These are phyloP conservation scores for Nannochloropsis salina DNA, from an alignment of 108 stramenopile species.

Conservation along the genomic window DNA sequence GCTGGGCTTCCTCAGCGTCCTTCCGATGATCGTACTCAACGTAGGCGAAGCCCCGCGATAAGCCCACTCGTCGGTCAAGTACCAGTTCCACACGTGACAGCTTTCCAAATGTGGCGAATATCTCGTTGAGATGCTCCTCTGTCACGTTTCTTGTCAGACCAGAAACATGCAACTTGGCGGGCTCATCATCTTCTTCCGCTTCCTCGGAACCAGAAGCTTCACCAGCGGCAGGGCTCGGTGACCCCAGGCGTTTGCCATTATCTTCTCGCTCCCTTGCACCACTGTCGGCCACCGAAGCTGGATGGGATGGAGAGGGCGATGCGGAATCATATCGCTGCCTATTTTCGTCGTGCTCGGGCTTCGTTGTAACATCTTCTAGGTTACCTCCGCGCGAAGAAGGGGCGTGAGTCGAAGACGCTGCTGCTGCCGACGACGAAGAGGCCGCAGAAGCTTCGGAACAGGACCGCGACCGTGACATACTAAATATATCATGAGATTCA, in stretches of 20 bases:
- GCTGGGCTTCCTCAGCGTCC: slow-evolving; percentile 14
- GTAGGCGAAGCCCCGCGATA: slow-evolving; percentile 15
- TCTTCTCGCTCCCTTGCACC: not conserved
- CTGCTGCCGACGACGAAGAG: not conserved
- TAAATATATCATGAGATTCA: too few relatives aligned
- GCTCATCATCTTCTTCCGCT: not conserved
- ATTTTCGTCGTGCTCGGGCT: not conserved
- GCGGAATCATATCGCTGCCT: slow-evolving; percentile 15
- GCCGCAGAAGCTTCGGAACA: not conserved
- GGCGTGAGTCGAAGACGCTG: not conserved
- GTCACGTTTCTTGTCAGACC: slow-evolving; percentile 27
- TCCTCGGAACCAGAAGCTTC: not conserved
- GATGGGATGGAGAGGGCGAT: not conserved
- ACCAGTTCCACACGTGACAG: slow-evolving; percentile 29
- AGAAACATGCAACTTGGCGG: not conserved
- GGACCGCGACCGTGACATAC: not conserved
- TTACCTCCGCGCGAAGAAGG: not conserved
- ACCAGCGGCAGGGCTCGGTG: not conserved
- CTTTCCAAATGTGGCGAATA: slow-evolving; percentile 32
- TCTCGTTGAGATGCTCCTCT: slow-evolving; percentile 28
- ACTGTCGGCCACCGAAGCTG: not conserved
- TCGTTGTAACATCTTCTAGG: not conserved
- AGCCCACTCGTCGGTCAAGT: slow-evolving; percentile 22
- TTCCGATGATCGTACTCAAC: slow-evolving; percentile 19
- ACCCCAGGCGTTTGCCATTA: not conserved